Evolutionary conservation across 352 stramenopile species (phyloP), one percentile per base, ranked within the genome.

Genomic region (Aphanomyces astaci): DNA sequence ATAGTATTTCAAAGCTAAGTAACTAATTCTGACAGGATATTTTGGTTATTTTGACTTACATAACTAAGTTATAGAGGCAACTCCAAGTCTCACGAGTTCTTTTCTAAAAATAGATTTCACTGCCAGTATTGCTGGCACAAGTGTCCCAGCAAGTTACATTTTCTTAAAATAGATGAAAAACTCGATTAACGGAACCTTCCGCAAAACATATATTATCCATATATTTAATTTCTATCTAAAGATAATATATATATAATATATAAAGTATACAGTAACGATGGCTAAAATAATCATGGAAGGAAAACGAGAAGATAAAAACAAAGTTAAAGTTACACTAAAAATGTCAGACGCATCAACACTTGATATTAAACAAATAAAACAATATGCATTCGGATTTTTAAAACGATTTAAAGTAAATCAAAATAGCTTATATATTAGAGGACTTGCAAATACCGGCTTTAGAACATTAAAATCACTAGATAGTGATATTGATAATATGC

Each of bases 401-500:
- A 48, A 63, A 48, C n/a, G 19, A 22, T 52, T 48, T 63, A 60
- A 63, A 48, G 7, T 45, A 63, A 63, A 25, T 63, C 15, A 63
- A 52, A 25, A 63, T 49, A 43, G 46, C 24, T 22, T 63, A 63
- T 52, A 63, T 63, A 24, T 63, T 49, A 49, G 54, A 52, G 54
- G 13, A 22, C 10, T 63, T 49, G 28, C 11, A 11, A 63, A 63
- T 63, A 27, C 1, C n/a, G n/a, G 2, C 5, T 45, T 63, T 43
- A 49, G 5, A 28, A 63, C 19, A 22, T 49, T 63, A 24, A 63
- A 63, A 63, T 52, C n/a, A 27, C 22, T 63, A 63, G 46, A 63
- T 63, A 9, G 7, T 49, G n/a, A 63, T 63, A 63, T 63, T 27
- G 54, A 63, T 63, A 13, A 63, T 63, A 63, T 63, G 27, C n/a